Percentiles rank a stretch among this genome's conserved stretches.
phyloP scores from a whole-genome alignment of 805 yeast genomes.

The Cephaloascus albidus region DNA sequence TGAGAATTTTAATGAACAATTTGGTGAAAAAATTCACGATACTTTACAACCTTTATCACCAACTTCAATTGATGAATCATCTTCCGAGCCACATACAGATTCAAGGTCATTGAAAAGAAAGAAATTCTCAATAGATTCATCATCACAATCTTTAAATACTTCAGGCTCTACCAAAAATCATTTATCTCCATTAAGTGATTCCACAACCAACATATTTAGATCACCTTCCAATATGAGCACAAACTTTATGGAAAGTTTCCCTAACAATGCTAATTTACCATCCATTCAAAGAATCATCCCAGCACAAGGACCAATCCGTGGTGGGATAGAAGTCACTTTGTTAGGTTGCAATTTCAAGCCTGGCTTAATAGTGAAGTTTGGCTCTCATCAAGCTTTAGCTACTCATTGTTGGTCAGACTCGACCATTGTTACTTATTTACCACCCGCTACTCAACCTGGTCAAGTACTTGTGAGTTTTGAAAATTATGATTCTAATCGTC shows the following conservation, averaged over 20 bases:
- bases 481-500: slow-evolving; percentile 27
- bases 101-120: slow-evolving; percentile 38
- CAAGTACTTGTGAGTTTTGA: slow-evolving; percentile 86
- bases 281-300: slow-evolving; percentile 84
- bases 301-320: slow-evolving; percentile 89
- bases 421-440: slow-evolving; percentile 87
- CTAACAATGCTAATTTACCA: slow-evolving; percentile 23
- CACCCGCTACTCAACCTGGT: slow-evolving; percentile 85
- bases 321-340: slow-evolving; percentile 92
- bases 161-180: background rate
- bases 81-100: slow-evolving; percentile 37
- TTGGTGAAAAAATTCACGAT: too few relatives aligned
- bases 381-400: slow-evolving; percentile 66
- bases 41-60: slow-evolving; percentile 44
- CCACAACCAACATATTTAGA: background rate
- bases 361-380: slow-evolving; percentile 80
- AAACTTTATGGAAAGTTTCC: background rate
- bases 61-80: slow-evolving; percentile 51
- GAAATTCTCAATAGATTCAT: slow-evolving; percentile 12
- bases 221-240: background rate
- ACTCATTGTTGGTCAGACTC: slow-evolving; percentile 96
- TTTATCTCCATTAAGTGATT: background rate
- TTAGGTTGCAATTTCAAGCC: slow-evolving; percentile 81
- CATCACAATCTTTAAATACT: background rate
- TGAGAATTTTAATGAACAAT: background rate